Conservation (phyloP, 2,329 filamentous ascomycete species). For the Bipolaris bicolor region DNA sequence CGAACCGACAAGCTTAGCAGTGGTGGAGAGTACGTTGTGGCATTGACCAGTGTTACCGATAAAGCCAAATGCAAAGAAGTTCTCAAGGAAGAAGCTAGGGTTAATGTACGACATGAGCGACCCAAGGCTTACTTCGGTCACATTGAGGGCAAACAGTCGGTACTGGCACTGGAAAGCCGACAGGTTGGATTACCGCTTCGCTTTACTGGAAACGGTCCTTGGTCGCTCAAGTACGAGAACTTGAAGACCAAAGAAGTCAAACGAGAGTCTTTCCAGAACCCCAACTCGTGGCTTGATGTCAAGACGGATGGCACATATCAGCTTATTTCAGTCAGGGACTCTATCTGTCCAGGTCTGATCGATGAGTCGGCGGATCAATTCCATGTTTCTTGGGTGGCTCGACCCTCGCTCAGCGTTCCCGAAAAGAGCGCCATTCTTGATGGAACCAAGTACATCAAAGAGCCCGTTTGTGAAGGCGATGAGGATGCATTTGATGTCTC, state of each 20-base stretch:
- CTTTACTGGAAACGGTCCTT: constrained; percentile 84
- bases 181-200: constrained; percentile 78
- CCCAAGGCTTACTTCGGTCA: constrained; percentile 86
- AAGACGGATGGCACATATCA: constrained; percentile 76
- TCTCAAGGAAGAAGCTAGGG: constrained; percentile 82
- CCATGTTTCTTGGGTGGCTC: constrained; percentile 81
- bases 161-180: constrained; percentile 78
- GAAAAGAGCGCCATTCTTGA: constrained; percentile 65
- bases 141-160: constrained; percentile 77
- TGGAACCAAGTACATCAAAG: constrained; percentile 69
- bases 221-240: constrained; percentile 79
- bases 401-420: constrained; percentile 73
- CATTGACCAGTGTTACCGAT: constrained; percentile 85
- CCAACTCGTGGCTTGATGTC: constrained; percentile 74
- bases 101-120: constrained; percentile 85
- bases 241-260: constrained; percentile 56
- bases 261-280: constrained; percentile 57
- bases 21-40: constrained; percentile 89
- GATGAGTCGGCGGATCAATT: constrained; percentile 77
- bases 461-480: constrained; percentile 91
- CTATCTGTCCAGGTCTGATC: constrained; percentile 79
- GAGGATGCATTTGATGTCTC: constrained; percentile 85
- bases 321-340: constrained; percentile 77
- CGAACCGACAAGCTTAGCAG: constrained; percentile 74
- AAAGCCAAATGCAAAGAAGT: constrained; percentile 84